phyloP scores from a whole-genome alignment of 257 asterid species.

The Forsythia suspensa region DNA sequence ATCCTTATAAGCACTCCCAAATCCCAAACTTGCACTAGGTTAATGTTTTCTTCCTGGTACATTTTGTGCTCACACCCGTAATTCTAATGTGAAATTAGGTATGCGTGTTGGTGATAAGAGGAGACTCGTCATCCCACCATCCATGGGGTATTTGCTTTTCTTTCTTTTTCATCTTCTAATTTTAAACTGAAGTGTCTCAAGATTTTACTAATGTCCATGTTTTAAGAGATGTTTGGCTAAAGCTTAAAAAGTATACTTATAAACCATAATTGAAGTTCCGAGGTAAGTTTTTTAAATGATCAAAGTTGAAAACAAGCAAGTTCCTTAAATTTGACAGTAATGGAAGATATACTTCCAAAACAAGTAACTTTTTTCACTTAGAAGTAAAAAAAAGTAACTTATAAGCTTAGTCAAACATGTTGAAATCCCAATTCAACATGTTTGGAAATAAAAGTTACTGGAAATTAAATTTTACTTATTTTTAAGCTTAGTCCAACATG shows the following conservation, averaged over 20 bases:
- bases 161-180: neutral
- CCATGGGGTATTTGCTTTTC: conserved; percentile 59
- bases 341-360: neutral
- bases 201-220: neutral
- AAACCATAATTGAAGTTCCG: too few species aligned
- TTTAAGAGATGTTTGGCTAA: neutral
- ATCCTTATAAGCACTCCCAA: neutral
- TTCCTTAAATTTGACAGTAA: neutral
- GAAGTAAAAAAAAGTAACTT: too few species aligned
- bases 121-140: conserved; percentile 76
- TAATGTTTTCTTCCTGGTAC: neutral
- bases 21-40: neutral
- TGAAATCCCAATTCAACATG: too few species aligned
- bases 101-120: conserved; percentile 90
- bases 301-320: neutral
- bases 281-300: neutral
- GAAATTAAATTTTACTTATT: too few species aligned
- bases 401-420: too few species aligned
- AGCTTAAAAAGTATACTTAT: neutral
- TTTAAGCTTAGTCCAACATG: too few species aligned
- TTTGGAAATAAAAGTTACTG: too few species aligned
- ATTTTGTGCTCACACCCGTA: neutral
- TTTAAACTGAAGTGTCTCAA: neutral
- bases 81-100: conserved; percentile 42
- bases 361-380: neutral